A percentile compares a stretch with the other conserved stretches of the same genome.
Evolutionary conservation across 352 stramenopile species (phyloP).

Genomic region (Phytophthora pinifolia): DNA sequence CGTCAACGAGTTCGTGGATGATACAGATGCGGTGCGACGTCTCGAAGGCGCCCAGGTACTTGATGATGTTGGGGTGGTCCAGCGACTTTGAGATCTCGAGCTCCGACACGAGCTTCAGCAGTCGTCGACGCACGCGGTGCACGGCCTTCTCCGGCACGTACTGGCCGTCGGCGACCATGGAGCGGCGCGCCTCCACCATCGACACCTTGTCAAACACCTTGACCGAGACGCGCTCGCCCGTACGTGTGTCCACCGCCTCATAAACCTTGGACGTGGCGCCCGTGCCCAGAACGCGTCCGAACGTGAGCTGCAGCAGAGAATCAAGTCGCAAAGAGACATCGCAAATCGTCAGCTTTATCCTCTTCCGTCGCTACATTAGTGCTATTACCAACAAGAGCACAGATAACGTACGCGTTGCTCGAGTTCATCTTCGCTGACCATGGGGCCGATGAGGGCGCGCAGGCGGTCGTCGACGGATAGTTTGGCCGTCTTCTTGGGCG

Average conservation of each 20-base stretch:
- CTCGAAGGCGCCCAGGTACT: conserved; percentile 72
- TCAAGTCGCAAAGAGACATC: conserved; percentile 5
- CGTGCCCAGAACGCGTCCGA: conserved; percentile 59
- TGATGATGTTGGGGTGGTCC: conserved; percentile 79
- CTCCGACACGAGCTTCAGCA: conserved; percentile 83
- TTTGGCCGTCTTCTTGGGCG: conserved; percentile 27
- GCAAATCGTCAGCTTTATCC: conserved; percentile 19
- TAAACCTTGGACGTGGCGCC: conserved; percentile 82
- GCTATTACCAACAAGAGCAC: neutral
- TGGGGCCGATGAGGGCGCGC: conserved; percentile 56
- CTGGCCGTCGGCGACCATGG: conserved; percentile 69
- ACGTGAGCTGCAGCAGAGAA: conserved; percentile 49
- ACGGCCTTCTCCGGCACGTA: conserved; percentile 69
- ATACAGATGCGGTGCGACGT: conserved; percentile 81
- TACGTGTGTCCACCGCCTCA: conserved; percentile 52
- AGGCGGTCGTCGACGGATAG: conserved; percentile 64
- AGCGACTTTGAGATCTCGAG: conserved; percentile 77
- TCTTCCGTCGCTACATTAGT: neutral
- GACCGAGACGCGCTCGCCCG: conserved; percentile 56
- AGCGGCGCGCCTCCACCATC: conserved; percentile 77
- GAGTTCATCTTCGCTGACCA: conserved; percentile 65
- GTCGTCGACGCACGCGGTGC: conserved; percentile 60
- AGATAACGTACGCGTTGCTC: conserved; percentile 36
- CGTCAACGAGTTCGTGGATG: conserved; percentile 77
- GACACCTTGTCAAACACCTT: conserved; percentile 86